Percentiles rank a stretch among this genome's conserved stretches.
Conservation (phyloP, 31 red algal species). For the Pterothamnion heteromorphum region DNA sequence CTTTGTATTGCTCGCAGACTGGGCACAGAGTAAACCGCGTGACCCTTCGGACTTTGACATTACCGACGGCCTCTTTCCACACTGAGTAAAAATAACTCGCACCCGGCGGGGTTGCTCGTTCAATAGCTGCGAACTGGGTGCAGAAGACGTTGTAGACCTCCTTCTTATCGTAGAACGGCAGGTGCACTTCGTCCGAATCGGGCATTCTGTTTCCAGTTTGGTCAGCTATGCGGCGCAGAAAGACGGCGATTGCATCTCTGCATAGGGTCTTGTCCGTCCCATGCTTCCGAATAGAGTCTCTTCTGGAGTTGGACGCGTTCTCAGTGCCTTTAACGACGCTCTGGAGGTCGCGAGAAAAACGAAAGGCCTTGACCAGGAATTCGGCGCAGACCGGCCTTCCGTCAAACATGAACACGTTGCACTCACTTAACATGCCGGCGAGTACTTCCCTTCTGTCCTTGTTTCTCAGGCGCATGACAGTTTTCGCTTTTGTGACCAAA, state of each 20-base stretch:
- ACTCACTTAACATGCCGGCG: not conserved
- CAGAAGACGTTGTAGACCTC: not conserved
- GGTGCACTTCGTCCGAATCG: not conserved
- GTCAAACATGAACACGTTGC: not conserved
- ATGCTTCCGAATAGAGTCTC: not conserved
- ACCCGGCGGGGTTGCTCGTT: not conserved
- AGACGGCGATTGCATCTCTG: not conserved
- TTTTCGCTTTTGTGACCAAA: not conserved
- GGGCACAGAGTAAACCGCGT: not conserved
- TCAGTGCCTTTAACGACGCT: not conserved
- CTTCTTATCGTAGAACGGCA: conserved; percentile 21
- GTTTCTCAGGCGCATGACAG: not conserved
- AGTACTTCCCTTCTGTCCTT: not conserved
- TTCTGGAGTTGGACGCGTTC: not conserved
- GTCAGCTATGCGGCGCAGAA: not conserved
- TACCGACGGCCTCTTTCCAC: not conserved
- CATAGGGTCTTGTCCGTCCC: not conserved
- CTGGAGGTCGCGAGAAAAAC: not conserved
- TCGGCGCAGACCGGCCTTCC: not conserved
- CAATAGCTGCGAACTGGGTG: not conserved
- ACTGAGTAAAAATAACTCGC: not conserved
- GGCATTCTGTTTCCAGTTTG: not conserved
- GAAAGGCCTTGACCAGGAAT: not conserved
- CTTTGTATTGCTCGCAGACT: not conserved
- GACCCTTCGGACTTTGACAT: not conserved